Conservation (phyloP, 495 filamentous ascomycete species). For the Xylaria telfairii region DNA sequence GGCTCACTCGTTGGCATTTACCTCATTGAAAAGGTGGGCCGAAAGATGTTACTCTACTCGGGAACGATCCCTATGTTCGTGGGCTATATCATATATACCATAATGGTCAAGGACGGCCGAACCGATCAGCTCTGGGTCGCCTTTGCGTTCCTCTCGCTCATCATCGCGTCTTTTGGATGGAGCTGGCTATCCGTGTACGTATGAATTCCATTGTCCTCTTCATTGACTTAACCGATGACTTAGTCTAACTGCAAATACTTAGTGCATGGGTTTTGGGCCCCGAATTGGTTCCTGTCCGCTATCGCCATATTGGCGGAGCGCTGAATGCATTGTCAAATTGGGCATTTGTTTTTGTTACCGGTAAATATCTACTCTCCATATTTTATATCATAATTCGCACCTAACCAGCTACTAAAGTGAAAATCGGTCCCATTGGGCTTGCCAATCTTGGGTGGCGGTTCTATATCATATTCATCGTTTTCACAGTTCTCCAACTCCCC, state of each 20-base stretch:
- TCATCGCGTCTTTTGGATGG: neutral
- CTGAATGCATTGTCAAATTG: neutral
- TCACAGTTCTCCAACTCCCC: slow-evolving; percentile 42
- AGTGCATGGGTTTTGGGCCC: slow-evolving; percentile 3
- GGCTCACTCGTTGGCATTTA: neutral
- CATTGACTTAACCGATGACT: neutral
- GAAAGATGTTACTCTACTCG: neutral
- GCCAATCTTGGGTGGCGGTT: slow-evolving; percentile 65
- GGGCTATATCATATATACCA: neutral
- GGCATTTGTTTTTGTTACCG: slow-evolving; percentile 1
- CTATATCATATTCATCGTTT: slow-evolving; percentile 69
- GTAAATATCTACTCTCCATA: neutral
- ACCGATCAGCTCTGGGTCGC: neutral
- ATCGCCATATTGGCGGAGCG: neutral
- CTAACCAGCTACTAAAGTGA: slow-evolving; percentile 7
- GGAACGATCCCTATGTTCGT: neutral
- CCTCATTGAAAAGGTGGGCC: neutral
- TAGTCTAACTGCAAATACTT: neutral
- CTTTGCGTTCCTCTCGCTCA: slow-evolving; percentile 2
- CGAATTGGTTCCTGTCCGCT: neutral
- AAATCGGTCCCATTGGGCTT: slow-evolving; percentile 65
- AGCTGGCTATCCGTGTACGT: slow-evolving; percentile 1
- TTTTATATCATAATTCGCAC: neutral
- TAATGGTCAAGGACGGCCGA: neutral
- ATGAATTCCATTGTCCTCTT: neutral